Evolutionary conservation across 169 alveolate genomes (phyloP), one percentile per base, ranked within the genome.

Genomic region (Plasmodium falciparum): DNA sequence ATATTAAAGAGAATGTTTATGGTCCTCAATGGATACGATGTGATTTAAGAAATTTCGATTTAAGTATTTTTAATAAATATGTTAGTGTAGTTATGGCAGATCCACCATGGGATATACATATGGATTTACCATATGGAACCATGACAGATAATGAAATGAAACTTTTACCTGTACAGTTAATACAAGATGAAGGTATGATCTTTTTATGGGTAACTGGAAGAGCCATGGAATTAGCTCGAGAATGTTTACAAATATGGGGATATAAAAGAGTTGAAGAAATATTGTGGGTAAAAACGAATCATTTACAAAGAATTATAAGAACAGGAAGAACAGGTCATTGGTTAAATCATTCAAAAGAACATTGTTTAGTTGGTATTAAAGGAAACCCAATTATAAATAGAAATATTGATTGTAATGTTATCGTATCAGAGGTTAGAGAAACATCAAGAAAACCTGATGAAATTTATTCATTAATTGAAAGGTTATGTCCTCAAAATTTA

Each of bases 51-150:
- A 95, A 95, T 73, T 93, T 97, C 24, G 99, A 97, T 90, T 92
- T 97, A 58, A 93, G 97, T 80, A 92, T 95, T 5, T 95, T 97
- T 70, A 96, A 95, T 93, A 96, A 96, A 73, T 91, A 95, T 88
- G 97, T 98, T 74, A 95, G 97, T 72, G 99, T 97, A 8, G 97
- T 98, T 50, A 97, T 97, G 98, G 99, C 99, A 22, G 99, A 98
- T 76, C 99, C 99, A 1, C 99, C 99, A 8, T 98, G 99, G 99
- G 98, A 97, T 86, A 98, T 98, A 54, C 99, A 98, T 95, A 98
- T 98, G 99, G 98, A 97, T 93, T 93, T 97, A 71, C 99, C 98
- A 1, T 97, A 97, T 83, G 99, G 98, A 39, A 98, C 98, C 3
- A 91, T 98, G 94, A 96, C 97, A 66, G 99, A 98, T 85, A 97